Base-by-base conservation (phyloP, 345 rosid species). In the Erodium maritimum region DNA sequence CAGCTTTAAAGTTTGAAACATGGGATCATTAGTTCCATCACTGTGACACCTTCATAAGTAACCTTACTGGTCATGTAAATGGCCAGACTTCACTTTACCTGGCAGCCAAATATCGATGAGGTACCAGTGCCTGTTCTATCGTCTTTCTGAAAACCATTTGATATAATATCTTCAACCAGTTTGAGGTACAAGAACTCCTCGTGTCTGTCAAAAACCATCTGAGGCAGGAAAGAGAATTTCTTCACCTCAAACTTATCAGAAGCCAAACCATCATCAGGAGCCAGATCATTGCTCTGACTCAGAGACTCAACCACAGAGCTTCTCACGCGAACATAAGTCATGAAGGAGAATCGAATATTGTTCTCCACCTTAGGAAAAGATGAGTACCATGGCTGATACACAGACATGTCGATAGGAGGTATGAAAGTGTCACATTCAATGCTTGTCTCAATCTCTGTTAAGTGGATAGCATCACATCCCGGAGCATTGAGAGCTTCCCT, bases 121-220 rank as follows among this genome's bases (percentile, higher is more conserved):
- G 85, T 83, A 53, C 97, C 97, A 54, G 99, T 87, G 67, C 95
- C 87, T 10, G 96, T 85, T 57, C 96, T 80, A 61, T 83, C 89
- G 64, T 72, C 87, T 74, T 78, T 91, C 59, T 69, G 21, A 67
- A 54, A 82, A 19, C 95, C 98, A 68, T 71, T 66, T 19, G 77
- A 73, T 64, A 91, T 71, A 60, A 88, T 79, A 46, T 83, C 85
- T 65, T 81, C 63, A 57, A 88, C 81, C 75, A 84, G 76, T 60
- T 67, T 81, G 62, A 88, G 75, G 65, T 91, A 88, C 61, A 80
- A 24, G 65, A 70, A 77, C 81, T 88, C 96, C 61, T 88, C 93
- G 5, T 86, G 96, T 51, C 79, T 80, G 68, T 88, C 86, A 60
- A 80, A 78, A 58, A 88, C 72, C 73, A 77, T 75, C 76, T 76